Conservation (phyloP, 495 filamentous ascomycete species). For the Penicillium malachiteum region DNA sequence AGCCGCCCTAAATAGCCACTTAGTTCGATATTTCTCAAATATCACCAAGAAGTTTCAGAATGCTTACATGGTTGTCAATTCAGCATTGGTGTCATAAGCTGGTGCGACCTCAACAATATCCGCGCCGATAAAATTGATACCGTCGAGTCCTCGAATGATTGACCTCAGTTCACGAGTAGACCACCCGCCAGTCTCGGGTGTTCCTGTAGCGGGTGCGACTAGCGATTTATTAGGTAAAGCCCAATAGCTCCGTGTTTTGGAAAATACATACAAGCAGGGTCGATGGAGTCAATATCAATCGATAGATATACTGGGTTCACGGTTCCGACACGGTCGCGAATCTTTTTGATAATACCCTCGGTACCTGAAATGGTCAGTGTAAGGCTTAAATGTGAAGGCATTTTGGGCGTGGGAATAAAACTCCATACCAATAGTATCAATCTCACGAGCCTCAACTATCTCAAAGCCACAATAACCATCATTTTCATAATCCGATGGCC, state of each 20-base stretch:
- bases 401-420: too few species aligned
- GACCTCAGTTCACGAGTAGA: slow-evolving; percentile 74
- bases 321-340: slow-evolving; percentile 69
- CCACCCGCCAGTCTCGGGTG: slow-evolving; percentile 87
- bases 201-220: slow-evolving; percentile 82
- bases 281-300: slow-evolving; percentile 86
- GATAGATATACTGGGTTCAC: slow-evolving; percentile 76
- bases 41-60: not conserved
- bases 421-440: slow-evolving; percentile 67
- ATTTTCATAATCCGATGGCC: slow-evolving; percentile 73
- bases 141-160: slow-evolving; percentile 70
- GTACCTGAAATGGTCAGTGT: slow-evolving; percentile 20
- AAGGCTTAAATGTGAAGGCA: too few species aligned
- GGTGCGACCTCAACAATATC: slow-evolving; percentile 79
- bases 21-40: not conserved
- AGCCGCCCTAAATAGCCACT: slow-evolving; percentile 47
- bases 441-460: slow-evolving; percentile 76
- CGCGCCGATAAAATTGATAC: slow-evolving; percentile 72
- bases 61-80: slow-evolving; percentile 59
- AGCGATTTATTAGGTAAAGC: not conserved
- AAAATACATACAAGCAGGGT: slow-evolving; percentile 67
- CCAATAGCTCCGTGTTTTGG: not conserved
- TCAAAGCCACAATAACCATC: slow-evolving; percentile 82
- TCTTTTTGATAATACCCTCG: slow-evolving; percentile 71
- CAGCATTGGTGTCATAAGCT: slow-evolving; percentile 67